These are phyloP conservation scores for Fraxinus greggii DNA, from an alignment of 305 asterid genomes.

Conservation along the genomic window DNA sequence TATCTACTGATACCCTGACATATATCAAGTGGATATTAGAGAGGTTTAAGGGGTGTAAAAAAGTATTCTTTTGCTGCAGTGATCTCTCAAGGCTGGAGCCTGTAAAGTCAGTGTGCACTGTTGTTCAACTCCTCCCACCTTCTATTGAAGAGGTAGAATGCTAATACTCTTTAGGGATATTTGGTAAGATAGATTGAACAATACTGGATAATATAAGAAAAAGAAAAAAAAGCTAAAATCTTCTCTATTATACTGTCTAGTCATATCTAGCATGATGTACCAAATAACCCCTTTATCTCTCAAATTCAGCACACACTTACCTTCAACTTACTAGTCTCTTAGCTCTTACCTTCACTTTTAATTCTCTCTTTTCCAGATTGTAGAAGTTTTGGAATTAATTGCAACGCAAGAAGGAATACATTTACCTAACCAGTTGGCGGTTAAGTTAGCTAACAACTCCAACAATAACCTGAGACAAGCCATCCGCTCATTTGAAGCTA, in stretches of 20 bases:
- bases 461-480: conserved; percentile 87
- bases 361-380: conserved; percentile 46
- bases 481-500: conserved; percentile 85
- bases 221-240: background rate
- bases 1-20: conserved; percentile 62
- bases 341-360: conserved; percentile 2
- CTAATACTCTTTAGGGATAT: background rate
- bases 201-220: background rate
- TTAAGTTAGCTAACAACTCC: conserved; percentile 58
- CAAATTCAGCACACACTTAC: background rate
- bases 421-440: conserved; percentile 55
- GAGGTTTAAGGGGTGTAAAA: conserved; percentile 61
- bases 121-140: conserved; percentile 71
- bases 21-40: conserved; percentile 81
- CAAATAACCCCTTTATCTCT: background rate
- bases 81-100: conserved; percentile 70
- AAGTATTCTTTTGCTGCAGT: conserved; percentile 76
- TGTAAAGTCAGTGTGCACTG: conserved; percentile 54
- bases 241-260: background rate
- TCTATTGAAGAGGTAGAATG: conserved; percentile 62
- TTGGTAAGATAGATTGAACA: background rate
- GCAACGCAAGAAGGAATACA: conserved; percentile 60
- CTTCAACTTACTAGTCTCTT: conserved; percentile 14
- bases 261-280: background rate
- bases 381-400: conserved; percentile 64